Conservation (phyloP, 768 basidiomycete species). For the Russula griseocarnosa region DNA sequence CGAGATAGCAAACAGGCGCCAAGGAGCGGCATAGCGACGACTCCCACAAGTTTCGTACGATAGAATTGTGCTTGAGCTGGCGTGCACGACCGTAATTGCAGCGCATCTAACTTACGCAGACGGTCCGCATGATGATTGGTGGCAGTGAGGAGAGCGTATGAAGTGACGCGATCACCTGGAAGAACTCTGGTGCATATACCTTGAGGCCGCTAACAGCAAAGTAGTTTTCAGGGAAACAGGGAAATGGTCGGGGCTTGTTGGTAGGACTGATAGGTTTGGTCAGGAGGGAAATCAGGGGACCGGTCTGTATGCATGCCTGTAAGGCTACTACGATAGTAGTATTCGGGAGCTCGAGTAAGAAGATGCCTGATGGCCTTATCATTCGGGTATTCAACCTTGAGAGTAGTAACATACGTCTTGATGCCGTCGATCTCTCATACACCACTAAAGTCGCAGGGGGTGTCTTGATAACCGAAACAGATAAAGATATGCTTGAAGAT, state of each 20-base stretch:
- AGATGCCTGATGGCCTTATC: slow-evolving; percentile 32
- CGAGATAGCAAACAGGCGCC: too few species aligned
- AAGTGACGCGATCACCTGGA: slow-evolving; percentile 32
- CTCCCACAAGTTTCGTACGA: too few species aligned
- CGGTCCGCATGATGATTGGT: too few species aligned
- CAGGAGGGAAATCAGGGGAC: too few species aligned
- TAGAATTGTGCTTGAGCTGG: too few species aligned
- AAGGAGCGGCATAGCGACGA: too few species aligned
- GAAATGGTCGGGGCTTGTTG: slow-evolving; percentile 31
- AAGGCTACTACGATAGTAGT: slow-evolving; percentile 29
- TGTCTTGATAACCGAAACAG: too few species aligned
- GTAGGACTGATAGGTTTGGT: not conserved
- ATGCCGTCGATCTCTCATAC: slow-evolving; percentile 37
- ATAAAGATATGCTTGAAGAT: not conserved
- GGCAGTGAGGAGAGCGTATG: slow-evolving; percentile 27
- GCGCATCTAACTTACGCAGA: too few species aligned
- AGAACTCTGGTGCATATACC: slow-evolving; percentile 26
- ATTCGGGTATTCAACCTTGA: too few species aligned
- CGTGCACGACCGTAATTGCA: too few species aligned
- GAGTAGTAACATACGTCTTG: slow-evolving; percentile 36
- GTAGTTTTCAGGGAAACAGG: slow-evolving; percentile 45
- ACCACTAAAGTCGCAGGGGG: slow-evolving; percentile 30
- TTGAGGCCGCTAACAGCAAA: slow-evolving; percentile 40
- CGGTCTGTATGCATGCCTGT: slow-evolving; percentile 18
- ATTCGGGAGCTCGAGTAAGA: slow-evolving; percentile 37